Evolutionary conservation across 2,329 filamentous ascomycete species (phyloP), one percentile per base, ranked within the genome.

Genomic region (Arthrinium puccinioides): DNA sequence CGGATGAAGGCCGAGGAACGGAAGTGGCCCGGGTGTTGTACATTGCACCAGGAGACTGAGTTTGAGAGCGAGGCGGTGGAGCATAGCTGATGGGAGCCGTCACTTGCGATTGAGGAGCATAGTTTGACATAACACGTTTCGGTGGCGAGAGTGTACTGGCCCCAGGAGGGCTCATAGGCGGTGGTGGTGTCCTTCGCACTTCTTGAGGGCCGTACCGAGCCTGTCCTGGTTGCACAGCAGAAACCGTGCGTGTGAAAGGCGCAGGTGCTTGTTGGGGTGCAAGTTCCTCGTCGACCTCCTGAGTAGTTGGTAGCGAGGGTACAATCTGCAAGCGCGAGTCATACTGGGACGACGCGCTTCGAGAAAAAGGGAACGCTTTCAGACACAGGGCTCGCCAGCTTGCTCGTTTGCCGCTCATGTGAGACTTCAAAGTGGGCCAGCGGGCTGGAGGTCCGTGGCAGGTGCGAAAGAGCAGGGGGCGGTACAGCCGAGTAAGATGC

Each of bases 361-460:
- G 64, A 40, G 72, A 66, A n/a, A 60, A 47, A 25, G 63, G 52
- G n/a, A 54, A 43, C 71, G 6, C 56, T 57, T 39, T 64, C 62
- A 6, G 41, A n/a, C n/a, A n/a, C 40, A 5, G 55, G 49, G 26
- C 42, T 51, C 15, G 11, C 47, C 32, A 49, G 51, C 44, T 49
- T 55, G 26, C 54, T 45, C 32, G 56, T 54, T 7, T 59, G 41
- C 31, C 61, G 60, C 21, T 66, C 63, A 37, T 64, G 62, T 7
- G 64, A 66, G 9, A 68, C 64, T 52, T 82, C 78, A 41, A 79
- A 81, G 47, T 82, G 76, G 6, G 78, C 78, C 41, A 82, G 56
- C 1, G 79, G 79, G 45, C 79, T 83, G 2, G 78, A 82, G 2
- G 79, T 82, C 44, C 79, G 66, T 8, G 79, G 78, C 43, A 77